Conservation (phyloP, 768 basidiomycete species). For the Crepidotus variabilis region DNA sequence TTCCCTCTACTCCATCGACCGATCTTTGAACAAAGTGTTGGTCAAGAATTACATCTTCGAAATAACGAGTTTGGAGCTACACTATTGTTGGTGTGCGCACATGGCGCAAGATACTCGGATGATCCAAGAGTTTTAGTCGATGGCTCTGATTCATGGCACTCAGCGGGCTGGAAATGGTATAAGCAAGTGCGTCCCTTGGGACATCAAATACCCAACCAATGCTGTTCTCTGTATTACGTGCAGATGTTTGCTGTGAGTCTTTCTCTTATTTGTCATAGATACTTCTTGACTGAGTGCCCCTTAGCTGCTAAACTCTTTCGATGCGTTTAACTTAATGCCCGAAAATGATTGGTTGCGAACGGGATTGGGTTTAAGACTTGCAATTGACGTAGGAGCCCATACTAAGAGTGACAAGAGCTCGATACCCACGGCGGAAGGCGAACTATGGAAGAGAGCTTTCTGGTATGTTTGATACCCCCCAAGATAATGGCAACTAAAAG, state of each 20-base stretch:
- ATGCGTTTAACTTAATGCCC: constrained; percentile 43
- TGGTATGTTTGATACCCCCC: constrained; percentile 33
- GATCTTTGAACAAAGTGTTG: constrained; percentile 48
- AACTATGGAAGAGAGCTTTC: constrained; percentile 65
- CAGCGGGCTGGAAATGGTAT: constrained; percentile 53
- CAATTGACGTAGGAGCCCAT: constrained; percentile 72
- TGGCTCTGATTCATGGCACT: constrained; percentile 26
- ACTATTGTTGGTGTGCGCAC: constrained; percentile 63
- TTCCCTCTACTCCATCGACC: constrained; percentile 65
- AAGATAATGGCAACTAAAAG: background rate
- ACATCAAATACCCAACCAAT: background rate
- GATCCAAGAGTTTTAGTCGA: constrained; percentile 47
- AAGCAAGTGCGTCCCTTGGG: constrained; percentile 52
- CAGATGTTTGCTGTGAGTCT: no score
- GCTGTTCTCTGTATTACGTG: no score
- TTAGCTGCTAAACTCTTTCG: constrained; percentile 48
- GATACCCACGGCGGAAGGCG: constrained; percentile 45
- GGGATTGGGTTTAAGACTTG: constrained; percentile 60
- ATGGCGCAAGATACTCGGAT: constrained; percentile 47
- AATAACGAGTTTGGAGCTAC: constrained; percentile 47
- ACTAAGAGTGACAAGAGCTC: constrained; percentile 19
- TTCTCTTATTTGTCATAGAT: background rate
- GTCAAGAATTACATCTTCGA: constrained; percentile 38
- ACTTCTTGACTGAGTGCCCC: constrained; percentile 19
- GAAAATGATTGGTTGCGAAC: constrained; percentile 60